Percentiles rank a stretch among this genome's conserved stretches.
Conservation (phyloP, 352 stramenopile genomes). For the Globisporangium recalcitrans region DNA sequence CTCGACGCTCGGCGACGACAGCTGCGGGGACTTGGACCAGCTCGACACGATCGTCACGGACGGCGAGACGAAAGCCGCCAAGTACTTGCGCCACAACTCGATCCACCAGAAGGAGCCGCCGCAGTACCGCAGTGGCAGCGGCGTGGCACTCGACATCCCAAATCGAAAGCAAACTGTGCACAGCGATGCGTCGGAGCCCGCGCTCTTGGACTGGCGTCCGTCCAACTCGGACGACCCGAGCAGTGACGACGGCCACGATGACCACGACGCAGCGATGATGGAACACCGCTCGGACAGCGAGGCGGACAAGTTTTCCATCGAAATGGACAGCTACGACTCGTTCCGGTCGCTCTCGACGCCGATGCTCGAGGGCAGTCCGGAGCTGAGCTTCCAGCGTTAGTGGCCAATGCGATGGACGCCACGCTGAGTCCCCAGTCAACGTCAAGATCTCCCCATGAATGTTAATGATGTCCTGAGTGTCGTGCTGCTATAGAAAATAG, state of each 20-base stretch:
- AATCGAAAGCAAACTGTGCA: conserved; percentile 9
- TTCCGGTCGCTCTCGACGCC: conserved; percentile 52
- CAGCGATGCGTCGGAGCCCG: conserved; percentile 18
- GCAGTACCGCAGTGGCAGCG: not conserved
- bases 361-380: conserved; percentile 21
- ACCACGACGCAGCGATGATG: not conserved
- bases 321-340: conserved; percentile 46
- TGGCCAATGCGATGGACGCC: too few species aligned
- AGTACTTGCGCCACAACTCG: conserved; percentile 13
- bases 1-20: conserved; percentile 13
- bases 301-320: conserved; percentile 27
- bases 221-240: conserved; percentile 6
- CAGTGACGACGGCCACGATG: conserved; percentile 9
- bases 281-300: conserved; percentile 16
- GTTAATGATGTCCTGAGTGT: not conserved
- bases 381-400: conserved; percentile 16
- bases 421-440: not conserved
- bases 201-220: conserved; percentile 15
- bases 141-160: not conserved
- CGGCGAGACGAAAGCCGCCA: conserved; percentile 18
- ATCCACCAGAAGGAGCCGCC: not conserved
- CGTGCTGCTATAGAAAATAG: not conserved
- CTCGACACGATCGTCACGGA: conserved; percentile 30
- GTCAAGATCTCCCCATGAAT: not conserved
- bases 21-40: conserved; percentile 30